These are phyloP conservation scores for Eucalyptus sp. DNA, from an alignment of 345 rosid species.

Conservation along the genomic window DNA sequence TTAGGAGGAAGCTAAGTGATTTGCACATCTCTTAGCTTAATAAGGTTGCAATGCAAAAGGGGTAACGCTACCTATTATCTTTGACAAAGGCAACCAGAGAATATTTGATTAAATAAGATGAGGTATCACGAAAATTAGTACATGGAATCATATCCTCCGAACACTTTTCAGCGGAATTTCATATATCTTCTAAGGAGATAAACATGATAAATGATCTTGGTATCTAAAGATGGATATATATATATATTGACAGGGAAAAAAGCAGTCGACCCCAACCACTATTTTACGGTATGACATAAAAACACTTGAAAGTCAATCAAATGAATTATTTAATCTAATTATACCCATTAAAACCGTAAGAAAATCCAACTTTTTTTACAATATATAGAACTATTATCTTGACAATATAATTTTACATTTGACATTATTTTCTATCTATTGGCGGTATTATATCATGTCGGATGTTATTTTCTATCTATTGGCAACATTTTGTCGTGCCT, in stretches of 20 bases:
- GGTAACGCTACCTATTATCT: not conserved
- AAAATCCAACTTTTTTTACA: not conserved
- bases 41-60: not conserved
- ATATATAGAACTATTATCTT: not conserved
- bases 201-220: not conserved
- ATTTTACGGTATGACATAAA: not conserved
- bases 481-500: not conserved
- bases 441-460: not conserved
- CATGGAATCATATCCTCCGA: not conserved
- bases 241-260: not conserved
- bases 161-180: not conserved
- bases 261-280: not conserved
- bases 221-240: not conserved
- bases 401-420: not conserved
- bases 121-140: not conserved
- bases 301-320: not conserved
- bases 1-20: not conserved
- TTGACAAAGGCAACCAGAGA: not conserved
- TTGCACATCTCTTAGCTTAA: not conserved
- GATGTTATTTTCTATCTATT: not conserved
- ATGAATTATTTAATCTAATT: not conserved
- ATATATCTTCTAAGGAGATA: not conserved
- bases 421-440: not conserved
- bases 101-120: not conserved
- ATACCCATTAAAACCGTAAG: not conserved